A percentile compares a stretch with the other conserved stretches of the same genome.
Conservation (phyloP, 2,329 filamentous ascomycete species). For the Penicillium crustosum region DNA sequence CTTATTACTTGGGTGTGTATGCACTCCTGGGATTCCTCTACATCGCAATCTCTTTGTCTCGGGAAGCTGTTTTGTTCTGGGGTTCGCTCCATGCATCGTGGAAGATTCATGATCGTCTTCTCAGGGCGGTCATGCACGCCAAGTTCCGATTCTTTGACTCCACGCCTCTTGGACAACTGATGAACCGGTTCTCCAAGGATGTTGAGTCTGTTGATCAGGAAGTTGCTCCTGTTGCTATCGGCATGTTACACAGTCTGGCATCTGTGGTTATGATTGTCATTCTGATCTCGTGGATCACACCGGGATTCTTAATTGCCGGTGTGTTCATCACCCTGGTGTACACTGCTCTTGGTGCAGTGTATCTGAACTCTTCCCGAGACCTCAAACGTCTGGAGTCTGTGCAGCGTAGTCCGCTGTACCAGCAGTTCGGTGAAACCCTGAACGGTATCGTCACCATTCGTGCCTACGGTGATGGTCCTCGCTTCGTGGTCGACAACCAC, state of each 20-base stretch:
- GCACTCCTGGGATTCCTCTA: conserved; percentile 75
- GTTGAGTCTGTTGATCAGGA: conserved; percentile 94
- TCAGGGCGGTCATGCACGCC: conserved; percentile 77
- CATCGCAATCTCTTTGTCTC: conserved; percentile 74
- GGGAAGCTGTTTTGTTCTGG: conserved; percentile 87
- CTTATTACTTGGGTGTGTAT: conserved; percentile 82
- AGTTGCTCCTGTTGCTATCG: conserved; percentile 86
- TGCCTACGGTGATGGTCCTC: conserved; percentile 88
- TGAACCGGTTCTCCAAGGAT: conserved; percentile 99
- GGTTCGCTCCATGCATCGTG: conserved; percentile 86
- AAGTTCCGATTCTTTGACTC: conserved; percentile 98
- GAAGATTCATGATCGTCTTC: conserved; percentile 75
- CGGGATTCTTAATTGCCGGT: conserved; percentile 83
- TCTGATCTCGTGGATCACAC: conserved; percentile 84
- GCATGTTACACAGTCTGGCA: conserved; percentile 64
- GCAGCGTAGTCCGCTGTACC: conserved; percentile 90
- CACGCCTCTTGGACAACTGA: conserved; percentile 90
- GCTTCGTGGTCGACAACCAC: conserved; percentile 92
- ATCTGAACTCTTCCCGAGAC: conserved; percentile 89
- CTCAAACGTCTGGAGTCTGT: conserved; percentile 93
- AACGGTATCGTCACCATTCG: conserved; percentile 95
- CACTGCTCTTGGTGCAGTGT: conserved; percentile 79
- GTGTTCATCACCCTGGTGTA: conserved; percentile 83
- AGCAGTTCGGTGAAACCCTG: conserved; percentile 95
- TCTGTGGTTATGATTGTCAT: conserved; percentile 80